Percentiles rank a stretch among this genome's conserved stretches.
These are phyloP conservation scores for Cytauxzoon felis DNA, from an alignment of 169 alveolate genomes.

Conservation along the genomic window DNA sequence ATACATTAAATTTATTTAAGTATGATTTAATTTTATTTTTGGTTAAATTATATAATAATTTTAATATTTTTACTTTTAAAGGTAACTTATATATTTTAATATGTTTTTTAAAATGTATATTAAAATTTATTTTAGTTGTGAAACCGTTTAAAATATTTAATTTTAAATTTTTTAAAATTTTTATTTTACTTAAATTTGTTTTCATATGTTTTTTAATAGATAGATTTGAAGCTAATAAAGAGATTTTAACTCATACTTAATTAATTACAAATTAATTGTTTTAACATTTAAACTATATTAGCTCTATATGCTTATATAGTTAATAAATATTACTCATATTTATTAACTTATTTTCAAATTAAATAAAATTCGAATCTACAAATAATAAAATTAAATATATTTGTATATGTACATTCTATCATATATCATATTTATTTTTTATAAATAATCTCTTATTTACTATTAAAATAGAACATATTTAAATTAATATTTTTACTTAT, in stretches of 20 bases:
- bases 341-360: background rate
- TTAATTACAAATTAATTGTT: constrained; percentile 39
- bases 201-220: constrained; percentile 3
- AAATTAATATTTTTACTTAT: constrained; percentile 1
- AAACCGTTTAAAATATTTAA: constrained; percentile 20
- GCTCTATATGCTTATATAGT: too few species aligned
- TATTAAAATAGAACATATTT: background rate
- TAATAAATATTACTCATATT: background rate
- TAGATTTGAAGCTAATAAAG: constrained; percentile 18
- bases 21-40: constrained; percentile 19
- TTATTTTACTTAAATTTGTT: constrained; percentile 16
- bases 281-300: constrained; percentile 41
- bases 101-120: constrained; percentile 6
- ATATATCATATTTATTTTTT: constrained; percentile 8
- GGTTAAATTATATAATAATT: constrained; percentile 38
- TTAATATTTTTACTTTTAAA: constrained; percentile 28
- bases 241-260: constrained; percentile 31
- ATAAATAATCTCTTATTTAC: constrained; percentile 25
- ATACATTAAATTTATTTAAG: constrained; percentile 1
- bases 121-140: constrained; percentile 23
- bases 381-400: constrained; percentile 33
- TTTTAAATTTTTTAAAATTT: constrained; percentile 13
- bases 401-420: constrained; percentile 15
- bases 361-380: constrained; percentile 19
- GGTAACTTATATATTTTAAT: constrained; percentile 22